A percentile compares a stretch with the other conserved stretches of the same genome.
Conservation (phyloP, 495 filamentous ascomycete species). For the Xanthoparmelia taractica region DNA sequence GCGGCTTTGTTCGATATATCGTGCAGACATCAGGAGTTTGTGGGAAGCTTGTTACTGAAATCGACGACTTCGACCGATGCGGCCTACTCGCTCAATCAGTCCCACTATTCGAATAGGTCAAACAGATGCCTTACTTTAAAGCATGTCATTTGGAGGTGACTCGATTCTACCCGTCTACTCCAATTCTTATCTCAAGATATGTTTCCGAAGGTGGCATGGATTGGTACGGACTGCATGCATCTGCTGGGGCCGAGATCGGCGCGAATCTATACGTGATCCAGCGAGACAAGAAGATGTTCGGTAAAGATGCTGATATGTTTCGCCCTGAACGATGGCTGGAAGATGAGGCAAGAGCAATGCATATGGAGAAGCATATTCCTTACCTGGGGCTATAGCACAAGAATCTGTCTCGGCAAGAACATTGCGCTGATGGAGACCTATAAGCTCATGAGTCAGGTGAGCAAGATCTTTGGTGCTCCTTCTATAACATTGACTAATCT, state of each 20-base stretch:
- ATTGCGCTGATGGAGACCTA: constrained; percentile 52
- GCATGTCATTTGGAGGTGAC: not conserved
- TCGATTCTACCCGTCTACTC: not conserved
- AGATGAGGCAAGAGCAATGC: not conserved
- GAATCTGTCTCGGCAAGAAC: constrained; percentile 47
- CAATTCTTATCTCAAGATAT: not conserved
- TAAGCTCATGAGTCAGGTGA: constrained; percentile 42
- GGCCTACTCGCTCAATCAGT: not conserved
- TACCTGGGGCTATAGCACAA: constrained; percentile 46
- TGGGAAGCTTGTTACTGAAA: not conserved
- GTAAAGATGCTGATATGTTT: not conserved
- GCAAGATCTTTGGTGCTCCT: not conserved
- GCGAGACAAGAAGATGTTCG: not conserved
- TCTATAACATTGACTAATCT: too few relatives aligned
- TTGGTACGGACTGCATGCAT: not conserved
- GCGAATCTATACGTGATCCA: not conserved
- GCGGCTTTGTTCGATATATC: constrained; percentile 37
- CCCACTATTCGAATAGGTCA: not conserved
- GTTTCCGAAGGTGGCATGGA: not conserved
- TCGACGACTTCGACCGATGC: not conserved
- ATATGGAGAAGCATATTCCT: not conserved
- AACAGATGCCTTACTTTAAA: not conserved
- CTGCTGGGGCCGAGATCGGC: not conserved
- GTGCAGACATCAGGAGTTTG: not conserved
- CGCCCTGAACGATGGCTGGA: not conserved